These are phyloP conservation scores for Schwanniomyces pseudopolymorphus DNA, from an alignment of 805 yeast species.

Conservation along the genomic window DNA sequence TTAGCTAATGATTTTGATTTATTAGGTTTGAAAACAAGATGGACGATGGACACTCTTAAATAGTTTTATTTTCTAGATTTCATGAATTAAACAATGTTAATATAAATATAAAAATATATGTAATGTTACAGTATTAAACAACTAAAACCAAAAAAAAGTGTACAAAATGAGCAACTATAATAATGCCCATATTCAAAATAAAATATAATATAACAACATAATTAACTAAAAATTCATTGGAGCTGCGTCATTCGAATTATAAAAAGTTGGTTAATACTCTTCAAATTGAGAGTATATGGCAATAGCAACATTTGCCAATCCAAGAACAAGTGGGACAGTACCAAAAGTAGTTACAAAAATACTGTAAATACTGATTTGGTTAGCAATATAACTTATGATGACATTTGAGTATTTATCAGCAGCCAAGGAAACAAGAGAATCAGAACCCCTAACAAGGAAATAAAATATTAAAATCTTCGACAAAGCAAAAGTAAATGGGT, in stretches of 20 bases:
- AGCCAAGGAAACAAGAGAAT: constrained; percentile 25
- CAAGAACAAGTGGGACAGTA: constrained; percentile 45
- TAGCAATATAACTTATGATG: constrained; percentile 27
- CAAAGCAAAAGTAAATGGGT: constrained; percentile 55
- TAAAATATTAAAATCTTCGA: constrained; percentile 44
- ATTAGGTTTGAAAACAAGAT: constrained; percentile 35
- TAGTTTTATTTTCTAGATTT: not conserved
- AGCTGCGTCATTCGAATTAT: not conserved
- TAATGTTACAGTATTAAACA: constrained; percentile 6
- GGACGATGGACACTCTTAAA: constrained; percentile 25
- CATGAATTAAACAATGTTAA: not conserved
- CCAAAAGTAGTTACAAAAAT: constrained; percentile 42
- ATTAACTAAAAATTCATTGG: constrained; percentile 1
- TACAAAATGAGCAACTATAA: not conserved
- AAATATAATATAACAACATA: constrained; percentile 2
- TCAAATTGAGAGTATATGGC: constrained; percentile 54
- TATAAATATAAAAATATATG: not conserved
- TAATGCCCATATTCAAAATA: not conserved
- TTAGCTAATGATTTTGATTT: constrained; percentile 32
- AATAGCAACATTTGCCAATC: constrained; percentile 44
- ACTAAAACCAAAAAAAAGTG: constrained; percentile 1
- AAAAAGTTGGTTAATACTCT: constrained; percentile 27
- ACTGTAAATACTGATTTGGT: constrained; percentile 38
- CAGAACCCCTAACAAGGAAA: constrained; percentile 34
- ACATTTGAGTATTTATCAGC: constrained; percentile 25